A percentile compares a stretch with the other conserved stretches of the same genome.
phyloP scores from a whole-genome alignment of 495 filamentous ascomycete species.

The Podospora didyma region DNA sequence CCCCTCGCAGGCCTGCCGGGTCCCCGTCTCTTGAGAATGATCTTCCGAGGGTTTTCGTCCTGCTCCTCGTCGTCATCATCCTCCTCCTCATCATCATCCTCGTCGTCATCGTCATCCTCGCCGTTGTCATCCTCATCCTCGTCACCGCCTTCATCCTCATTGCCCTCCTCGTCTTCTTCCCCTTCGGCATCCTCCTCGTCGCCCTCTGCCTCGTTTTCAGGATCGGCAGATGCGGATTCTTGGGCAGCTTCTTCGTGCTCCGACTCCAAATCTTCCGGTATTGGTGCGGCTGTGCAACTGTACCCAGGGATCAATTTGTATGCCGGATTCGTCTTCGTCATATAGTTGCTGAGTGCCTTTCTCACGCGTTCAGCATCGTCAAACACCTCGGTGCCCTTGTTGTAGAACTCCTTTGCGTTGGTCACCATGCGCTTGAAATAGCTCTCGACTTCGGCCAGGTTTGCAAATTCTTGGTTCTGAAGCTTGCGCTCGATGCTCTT shows the following conservation, averaged over 20 bases:
- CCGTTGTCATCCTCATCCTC: slow-evolving; percentile 26
- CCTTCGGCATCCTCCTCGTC: slow-evolving; percentile 24
- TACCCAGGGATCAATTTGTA: slow-evolving; percentile 57
- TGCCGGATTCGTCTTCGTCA: slow-evolving; percentile 71
- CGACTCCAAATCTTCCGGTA: slow-evolving; percentile 38
- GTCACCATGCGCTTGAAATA: slow-evolving; percentile 73
- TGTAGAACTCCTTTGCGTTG: slow-evolving; percentile 72
- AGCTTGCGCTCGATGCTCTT: slow-evolving; percentile 72
- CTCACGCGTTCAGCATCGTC: slow-evolving; percentile 72
- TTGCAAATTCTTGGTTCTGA: slow-evolving; percentile 55
- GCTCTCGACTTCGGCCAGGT: slow-evolving; percentile 60
- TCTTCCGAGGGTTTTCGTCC: slow-evolving; percentile 25
- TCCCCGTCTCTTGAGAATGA: slow-evolving; percentile 27
- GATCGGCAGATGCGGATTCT: slow-evolving; percentile 3
- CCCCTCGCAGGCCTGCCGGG: slow-evolving; percentile 21
- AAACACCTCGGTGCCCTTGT: slow-evolving; percentile 58
- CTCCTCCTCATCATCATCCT: slow-evolving; percentile 30
- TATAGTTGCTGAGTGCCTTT: slow-evolving; percentile 69
- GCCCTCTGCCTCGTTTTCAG: slow-evolving; percentile 17
- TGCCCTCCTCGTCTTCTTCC: slow-evolving; percentile 16
- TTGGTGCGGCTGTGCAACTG: slow-evolving; percentile 58
- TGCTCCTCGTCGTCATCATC: slow-evolving; percentile 31
- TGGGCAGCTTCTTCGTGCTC: slow-evolving; percentile 11
- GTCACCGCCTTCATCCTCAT: slow-evolving; percentile 16
- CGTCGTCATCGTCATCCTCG: slow-evolving; percentile 21